Conservation (phyloP, 768 basidiomycete species). For the Ramaria sp. region DNA sequence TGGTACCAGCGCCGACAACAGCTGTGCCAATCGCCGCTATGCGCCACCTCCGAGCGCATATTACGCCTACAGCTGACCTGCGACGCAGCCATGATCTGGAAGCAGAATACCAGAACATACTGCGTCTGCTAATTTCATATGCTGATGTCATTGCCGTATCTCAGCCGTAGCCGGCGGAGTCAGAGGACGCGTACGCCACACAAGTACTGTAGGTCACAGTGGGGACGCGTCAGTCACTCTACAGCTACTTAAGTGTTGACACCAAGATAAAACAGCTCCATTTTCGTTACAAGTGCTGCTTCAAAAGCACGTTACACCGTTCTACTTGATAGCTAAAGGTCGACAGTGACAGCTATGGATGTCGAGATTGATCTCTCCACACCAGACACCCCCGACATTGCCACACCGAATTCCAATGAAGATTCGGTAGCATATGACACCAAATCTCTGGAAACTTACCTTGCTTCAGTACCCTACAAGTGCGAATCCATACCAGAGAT, state of each 20-base stretch:
- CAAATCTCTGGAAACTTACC: conserved; percentile 48
- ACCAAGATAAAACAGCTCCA: neutral
- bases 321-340: neutral
- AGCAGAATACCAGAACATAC: neutral
- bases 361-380: neutral
- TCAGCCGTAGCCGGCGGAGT: neutral
- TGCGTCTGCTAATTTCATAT: neutral
- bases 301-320: neutral
- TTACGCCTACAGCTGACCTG: neutral
- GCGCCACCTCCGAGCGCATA: neutral
- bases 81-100: neutral
- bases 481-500: conserved; percentile 65
- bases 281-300: neutral
- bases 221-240: conserved; percentile 1
- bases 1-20: conserved; percentile 14
- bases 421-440: neutral
- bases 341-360: neutral
- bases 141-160: neutral
- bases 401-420: neutral
- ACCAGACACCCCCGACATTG: conserved; percentile 1
- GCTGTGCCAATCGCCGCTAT: neutral
- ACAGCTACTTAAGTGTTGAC: neutral
- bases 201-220: neutral
- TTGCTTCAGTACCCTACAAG: conserved; percentile 60
- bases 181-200: neutral